Evolutionary conservation across 2,329 filamentous ascomycete species (phyloP), one percentile per base, ranked within the genome.

Genomic region (Xylaria digitata): DNA sequence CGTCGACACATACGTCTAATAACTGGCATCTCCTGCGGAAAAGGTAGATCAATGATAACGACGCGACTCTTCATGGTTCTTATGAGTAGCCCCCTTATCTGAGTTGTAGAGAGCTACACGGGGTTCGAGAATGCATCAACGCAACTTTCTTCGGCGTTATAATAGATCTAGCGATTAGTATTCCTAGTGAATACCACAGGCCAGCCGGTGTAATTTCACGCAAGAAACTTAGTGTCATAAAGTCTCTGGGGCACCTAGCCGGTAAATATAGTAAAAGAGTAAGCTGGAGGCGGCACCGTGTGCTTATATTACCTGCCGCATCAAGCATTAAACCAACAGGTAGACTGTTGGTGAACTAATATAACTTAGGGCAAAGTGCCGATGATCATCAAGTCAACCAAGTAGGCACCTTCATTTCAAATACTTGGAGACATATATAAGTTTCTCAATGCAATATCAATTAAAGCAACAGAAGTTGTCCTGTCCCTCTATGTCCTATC

Each of bases 401-500:
- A 26, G n/a, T 30, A 21, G 26, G 11, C 30, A 5, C 45, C 5
- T 54, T 37, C 32, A 13, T 30, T 64, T 34, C 11, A 46, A 53
- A 11, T 30, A 26, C 34, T 23, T 26, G 5, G 5, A 15, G 7
- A 21, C 19, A 13, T 34, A 63, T 8, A 26, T 26, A 26, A 3
- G 26, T 53, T 61, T 65, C 23, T 23, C 58, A 65, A 67, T 42
- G 60, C 42, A 69, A 65, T 69, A 62, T 72, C 66, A 71, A 74
- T 72, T 71, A 69, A 70, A 72, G 72, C 61, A 61, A 65, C 62
- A 62, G 68, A 70, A 59, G 73, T 68, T 73, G 70, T 65, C 72
- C 70, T 70, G 37, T 72, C 69, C 75, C 73, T 76, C 75, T 78
- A 77, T 75, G 66, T 72, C 74, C 74, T 68, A 71, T 72, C 71